Percentiles rank a stretch among this genome's conserved stretches.
Evolutionary conservation across 1,284 basidiomycete genomes (phyloP).

Genomic region (Somion occarium): DNA sequence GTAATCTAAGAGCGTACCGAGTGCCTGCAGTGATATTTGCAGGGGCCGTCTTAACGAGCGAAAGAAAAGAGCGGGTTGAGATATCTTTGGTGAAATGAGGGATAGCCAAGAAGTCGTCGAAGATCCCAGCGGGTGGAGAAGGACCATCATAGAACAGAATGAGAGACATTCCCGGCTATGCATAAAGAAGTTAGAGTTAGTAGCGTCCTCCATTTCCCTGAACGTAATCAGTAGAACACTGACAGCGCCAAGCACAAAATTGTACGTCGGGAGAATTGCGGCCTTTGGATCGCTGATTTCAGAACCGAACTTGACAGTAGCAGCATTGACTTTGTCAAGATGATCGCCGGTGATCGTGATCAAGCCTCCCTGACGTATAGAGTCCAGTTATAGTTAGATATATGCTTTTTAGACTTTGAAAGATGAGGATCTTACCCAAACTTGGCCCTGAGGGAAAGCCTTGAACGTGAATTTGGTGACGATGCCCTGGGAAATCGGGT

Average conservation of each 20-base stretch:
- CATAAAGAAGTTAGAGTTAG: too few relatives aligned
- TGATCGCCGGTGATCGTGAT: conserved; percentile 36
- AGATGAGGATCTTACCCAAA: conserved; percentile 44
- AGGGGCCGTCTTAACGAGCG: conserved; percentile 36
- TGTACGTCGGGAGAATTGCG: conserved; percentile 12
- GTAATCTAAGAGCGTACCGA: conserved; percentile 30
- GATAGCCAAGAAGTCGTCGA: conserved; percentile 37
- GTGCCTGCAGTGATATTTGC: conserved; percentile 33
- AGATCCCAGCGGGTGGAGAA: conserved; percentile 35
- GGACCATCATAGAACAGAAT: conserved; percentile 41
- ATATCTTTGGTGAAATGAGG: conserved; percentile 24
- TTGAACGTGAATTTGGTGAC: conserved; percentile 55
- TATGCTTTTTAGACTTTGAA: background rate
- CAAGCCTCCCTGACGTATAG: conserved; percentile 44
- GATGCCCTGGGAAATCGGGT: too few relatives aligned
- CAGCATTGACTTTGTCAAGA: conserved; percentile 36
- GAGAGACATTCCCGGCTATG: conserved; percentile 19
- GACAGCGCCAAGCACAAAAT: background rate
- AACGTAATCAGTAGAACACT: background rate
- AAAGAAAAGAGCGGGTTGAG: conserved; percentile 32
- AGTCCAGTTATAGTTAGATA: background rate
- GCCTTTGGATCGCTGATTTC: conserved; percentile 57
- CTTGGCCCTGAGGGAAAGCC: conserved; percentile 46
- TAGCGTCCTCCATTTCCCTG: too few relatives aligned
- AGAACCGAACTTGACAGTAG: conserved; percentile 47